Conservation (phyloP, 192 early-diverging fungal species). For the Funneliformis mosseae region DNA sequence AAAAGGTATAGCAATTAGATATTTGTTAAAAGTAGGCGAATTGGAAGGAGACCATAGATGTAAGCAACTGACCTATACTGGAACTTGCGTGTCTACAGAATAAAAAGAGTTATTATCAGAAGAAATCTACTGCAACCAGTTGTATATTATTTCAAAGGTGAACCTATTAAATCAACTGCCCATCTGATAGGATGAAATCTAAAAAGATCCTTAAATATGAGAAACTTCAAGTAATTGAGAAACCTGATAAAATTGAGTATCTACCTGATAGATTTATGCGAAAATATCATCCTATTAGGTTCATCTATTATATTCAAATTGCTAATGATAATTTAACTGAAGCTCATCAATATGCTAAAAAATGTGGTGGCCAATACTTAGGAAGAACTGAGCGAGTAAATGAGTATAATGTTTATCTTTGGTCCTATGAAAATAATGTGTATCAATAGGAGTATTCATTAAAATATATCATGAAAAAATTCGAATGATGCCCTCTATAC, state of each 20-base stretch:
- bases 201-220: too few relatives aligned
- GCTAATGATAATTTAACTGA: too few relatives aligned
- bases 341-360: background rate
- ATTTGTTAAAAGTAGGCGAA: background rate
- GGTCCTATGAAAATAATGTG: too few relatives aligned
- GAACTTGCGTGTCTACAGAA: slow-evolving; percentile 1
- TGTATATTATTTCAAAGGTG: background rate
- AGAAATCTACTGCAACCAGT: slow-evolving; percentile 23
- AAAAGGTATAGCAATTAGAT: slow-evolving; percentile 10
- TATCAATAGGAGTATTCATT: too few relatives aligned
- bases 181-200: too few relatives aligned
- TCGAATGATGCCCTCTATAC: too few relatives aligned
- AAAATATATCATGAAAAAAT: too few relatives aligned
- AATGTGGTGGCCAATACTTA: background rate
- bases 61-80: slow-evolving; percentile 26
- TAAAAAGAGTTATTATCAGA: slow-evolving; percentile 14
- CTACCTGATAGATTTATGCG: slow-evolving; percentile 12
- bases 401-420: too few relatives aligned
- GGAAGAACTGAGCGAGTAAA: background rate
- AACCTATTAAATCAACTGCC: too few relatives aligned
- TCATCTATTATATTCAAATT: too few relatives aligned
- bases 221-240: too few relatives aligned
- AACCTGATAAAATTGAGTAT: background rate
- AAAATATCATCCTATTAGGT: background rate
- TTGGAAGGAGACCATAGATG: slow-evolving; percentile 4